Base-by-base conservation (phyloP, 148 eudicot genomes). In the Chenopodium quinoa region DNA sequence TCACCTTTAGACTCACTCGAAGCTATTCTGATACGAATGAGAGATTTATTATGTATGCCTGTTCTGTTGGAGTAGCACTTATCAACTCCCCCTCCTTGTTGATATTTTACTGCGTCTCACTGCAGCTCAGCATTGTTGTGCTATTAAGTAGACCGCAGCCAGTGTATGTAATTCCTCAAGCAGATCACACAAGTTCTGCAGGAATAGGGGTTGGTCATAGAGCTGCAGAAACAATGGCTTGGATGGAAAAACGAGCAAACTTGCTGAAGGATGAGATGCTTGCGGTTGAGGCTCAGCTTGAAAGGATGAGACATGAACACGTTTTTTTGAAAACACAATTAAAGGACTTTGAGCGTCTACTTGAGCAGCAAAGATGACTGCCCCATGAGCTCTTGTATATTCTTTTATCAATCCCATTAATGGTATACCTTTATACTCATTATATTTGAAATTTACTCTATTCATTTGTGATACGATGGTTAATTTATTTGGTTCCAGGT, bases 91-190 rank as follows among this genome's bases (percentile, higher is more conserved):
- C 22, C 32, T 44, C 31, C 29, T 27, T 27, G 25, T 12, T 60
- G 60, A 79, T 60, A 56, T 44, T 40, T 22, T 77, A 63, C 27
- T 54, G 46, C 78, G 27, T 25, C 52, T 78, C 74, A 10, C 48
- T 86, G 89, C 91, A 95, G 99, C 85, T 95, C 71, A 93, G 97
- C 89, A 92, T 95, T 54, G 92, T 93, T 9, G 90, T 93, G 73
- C 85, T 95, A 69, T 71, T 95, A 81, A 86, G 86, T 73, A 91
- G 93, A 86, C 94, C 97, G 1, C 97, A 93, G 72, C 85, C 91
- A 75, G 86, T 92, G 78, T 88, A 93, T 46, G 85, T 91, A 46
- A 40, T 46, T 70, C 78, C 82, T 75, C 78, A 84, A 81, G 78
- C 69, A 40, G 81, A 81, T 71, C 82, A 81, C 50, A 16, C 31